Conservation (phyloP, 176 grass and related monocot species). For the Dactylis glomerata region DNA sequence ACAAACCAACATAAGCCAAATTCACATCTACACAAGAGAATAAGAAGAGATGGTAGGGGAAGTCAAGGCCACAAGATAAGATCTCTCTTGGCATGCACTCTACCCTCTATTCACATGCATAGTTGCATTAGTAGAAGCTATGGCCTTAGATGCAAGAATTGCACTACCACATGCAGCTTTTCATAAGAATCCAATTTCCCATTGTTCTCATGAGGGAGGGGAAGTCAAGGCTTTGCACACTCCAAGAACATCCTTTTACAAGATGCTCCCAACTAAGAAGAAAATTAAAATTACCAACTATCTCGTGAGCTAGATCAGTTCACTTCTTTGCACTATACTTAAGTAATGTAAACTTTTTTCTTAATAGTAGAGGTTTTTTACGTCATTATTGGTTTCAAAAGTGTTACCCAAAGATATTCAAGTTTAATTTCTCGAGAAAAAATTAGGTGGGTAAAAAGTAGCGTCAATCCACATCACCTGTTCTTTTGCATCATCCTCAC, state of each 20-base stretch:
- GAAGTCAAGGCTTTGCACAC: slow-evolving; percentile 56
- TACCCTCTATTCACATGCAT: slow-evolving; percentile 24
- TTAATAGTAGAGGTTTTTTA: too few species aligned
- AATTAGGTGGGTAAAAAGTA: slow-evolving; percentile 57
- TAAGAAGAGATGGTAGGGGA: slow-evolving; percentile 9
- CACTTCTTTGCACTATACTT: neutral
- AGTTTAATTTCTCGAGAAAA: slow-evolving; percentile 44
- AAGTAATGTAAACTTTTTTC: neutral
- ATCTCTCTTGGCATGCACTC: slow-evolving; percentile 27
- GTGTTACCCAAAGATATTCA: neutral
- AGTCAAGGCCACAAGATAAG: slow-evolving; percentile 51
- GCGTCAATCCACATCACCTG: slow-evolving; percentile 30
- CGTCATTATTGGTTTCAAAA: neutral
- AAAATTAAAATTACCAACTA: neutral
- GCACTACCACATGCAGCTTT: slow-evolving; percentile 39
- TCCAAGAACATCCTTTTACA: slow-evolving; percentile 53
- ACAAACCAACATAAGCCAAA: slow-evolving; percentile 39
- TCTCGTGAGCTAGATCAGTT: neutral
- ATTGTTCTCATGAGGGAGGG: slow-evolving; percentile 30
- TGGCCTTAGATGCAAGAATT: slow-evolving; percentile 46
- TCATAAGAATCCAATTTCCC: slow-evolving; percentile 43
- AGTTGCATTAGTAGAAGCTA: slow-evolving; percentile 51
- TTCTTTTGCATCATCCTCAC: slow-evolving; percentile 42
- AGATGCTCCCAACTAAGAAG: slow-evolving; percentile 34
- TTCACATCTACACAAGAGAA: slow-evolving; percentile 37